These are phyloP conservation scores for Nemania abortiva DNA, from an alignment of 2,329 filamentous ascomycete species.

Conservation along the genomic window DNA sequence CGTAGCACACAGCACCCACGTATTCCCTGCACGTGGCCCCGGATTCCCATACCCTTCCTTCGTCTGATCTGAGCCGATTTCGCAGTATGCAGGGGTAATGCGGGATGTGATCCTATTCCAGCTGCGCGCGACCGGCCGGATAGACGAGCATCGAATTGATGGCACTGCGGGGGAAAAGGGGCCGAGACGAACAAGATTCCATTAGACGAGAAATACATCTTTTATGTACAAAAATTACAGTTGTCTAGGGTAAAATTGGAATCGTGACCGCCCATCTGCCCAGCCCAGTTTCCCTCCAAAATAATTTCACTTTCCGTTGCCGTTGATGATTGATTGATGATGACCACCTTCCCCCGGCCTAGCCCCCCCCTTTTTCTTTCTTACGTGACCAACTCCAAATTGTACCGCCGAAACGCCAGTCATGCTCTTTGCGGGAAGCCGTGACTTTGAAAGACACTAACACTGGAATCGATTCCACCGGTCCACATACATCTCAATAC, in stretches of 20 bases:
- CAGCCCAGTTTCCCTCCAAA: constrained; percentile 15
- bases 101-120: background rate
- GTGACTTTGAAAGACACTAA: constrained; percentile 27
- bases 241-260: constrained; percentile 32
- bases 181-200: constrained; percentile 23
- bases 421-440: constrained; percentile 33
- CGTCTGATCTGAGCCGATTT: background rate
- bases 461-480: background rate
- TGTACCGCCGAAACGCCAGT: constrained; percentile 41
- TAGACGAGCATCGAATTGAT: background rate
- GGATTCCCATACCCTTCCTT: background rate
- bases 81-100: background rate
- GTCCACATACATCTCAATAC: background rate
- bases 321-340: constrained; percentile 21
- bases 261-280: constrained; percentile 17
- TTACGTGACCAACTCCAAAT: constrained; percentile 36
- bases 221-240: constrained; percentile 5
- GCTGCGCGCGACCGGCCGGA: background rate
- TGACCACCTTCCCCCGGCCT: constrained; percentile 17
- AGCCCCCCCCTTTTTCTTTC: constrained; percentile 16
- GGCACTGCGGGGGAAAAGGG: background rate
- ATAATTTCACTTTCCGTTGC: constrained; percentile 26
- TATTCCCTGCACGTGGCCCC: background rate
- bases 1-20: background rate
- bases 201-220: constrained; percentile 15